These are phyloP conservation scores for Pisolithus marmoratus DNA, from an alignment of 768 basidiomycete genomes.

Conservation along the genomic window DNA sequence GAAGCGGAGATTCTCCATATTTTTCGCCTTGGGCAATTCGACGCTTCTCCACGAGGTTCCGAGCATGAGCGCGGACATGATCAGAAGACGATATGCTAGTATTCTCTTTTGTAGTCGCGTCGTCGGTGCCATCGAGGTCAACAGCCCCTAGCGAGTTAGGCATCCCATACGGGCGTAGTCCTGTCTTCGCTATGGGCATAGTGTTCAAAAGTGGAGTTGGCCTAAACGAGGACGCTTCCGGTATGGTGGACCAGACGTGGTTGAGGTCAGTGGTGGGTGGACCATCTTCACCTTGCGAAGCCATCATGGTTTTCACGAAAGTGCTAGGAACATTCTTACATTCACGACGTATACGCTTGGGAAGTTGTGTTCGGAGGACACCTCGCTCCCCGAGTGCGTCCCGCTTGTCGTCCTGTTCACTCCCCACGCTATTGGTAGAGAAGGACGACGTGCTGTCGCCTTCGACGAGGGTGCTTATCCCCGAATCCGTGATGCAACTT, in stretches of 20 bases:
- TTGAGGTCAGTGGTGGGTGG: conserved; percentile 15
- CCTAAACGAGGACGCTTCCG: no score
- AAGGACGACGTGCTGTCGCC: conserved; percentile 54
- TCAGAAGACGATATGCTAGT: conserved; percentile 31
- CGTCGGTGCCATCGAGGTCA: conserved; percentile 11
- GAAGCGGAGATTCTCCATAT: conserved; percentile 3
- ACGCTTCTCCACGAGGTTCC: conserved; percentile 54
- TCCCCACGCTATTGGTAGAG: conserved; percentile 46
- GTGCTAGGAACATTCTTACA: conserved; percentile 33
- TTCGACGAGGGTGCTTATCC: conserved; percentile 59
- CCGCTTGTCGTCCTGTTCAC: conserved; percentile 29
- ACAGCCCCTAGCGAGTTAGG: conserved; percentile 12
- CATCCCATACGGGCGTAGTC: conserved; percentile 23
- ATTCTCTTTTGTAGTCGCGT: conserved; percentile 28
- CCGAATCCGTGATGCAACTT: conserved; percentile 46
- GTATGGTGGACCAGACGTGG: background rate
- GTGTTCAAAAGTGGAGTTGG: no score
- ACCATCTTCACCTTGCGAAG: conserved; percentile 26
- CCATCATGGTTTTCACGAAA: conserved; percentile 31
- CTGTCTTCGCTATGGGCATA: conserved; percentile 6
- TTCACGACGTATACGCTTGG: conserved; percentile 37
- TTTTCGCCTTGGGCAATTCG: conserved; percentile 24
- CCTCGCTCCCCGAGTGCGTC: conserved; percentile 33
- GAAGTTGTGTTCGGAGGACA: conserved; percentile 38
- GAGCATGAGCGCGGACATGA: conserved; percentile 61